Evolutionary conservation across 1,284 basidiomycete species (phyloP).

Genomic region (Exobasidium cylindrosporum): DNA sequence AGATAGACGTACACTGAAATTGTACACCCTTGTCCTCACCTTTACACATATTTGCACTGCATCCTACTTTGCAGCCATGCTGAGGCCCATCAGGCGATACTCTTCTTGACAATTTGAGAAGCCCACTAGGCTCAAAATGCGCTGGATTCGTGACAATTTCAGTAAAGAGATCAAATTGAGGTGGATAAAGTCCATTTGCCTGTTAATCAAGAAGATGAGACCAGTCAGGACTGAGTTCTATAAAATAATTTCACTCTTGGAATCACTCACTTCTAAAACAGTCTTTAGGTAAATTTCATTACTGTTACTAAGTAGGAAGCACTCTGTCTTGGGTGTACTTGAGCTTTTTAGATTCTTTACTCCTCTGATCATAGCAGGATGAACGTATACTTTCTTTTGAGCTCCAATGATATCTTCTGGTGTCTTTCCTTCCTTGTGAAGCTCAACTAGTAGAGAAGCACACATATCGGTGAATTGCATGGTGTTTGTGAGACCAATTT

Average conservation of each 20-base stretch:
- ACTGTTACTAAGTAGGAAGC: slow-evolving; percentile 89
- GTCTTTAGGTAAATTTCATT: slow-evolving; percentile 92
- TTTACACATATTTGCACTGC: slow-evolving; percentile 98
- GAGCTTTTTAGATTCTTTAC: slow-evolving; percentile 71
- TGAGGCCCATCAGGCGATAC: slow-evolving; percentile 64
- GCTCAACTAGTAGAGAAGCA: slow-evolving; percentile 36
- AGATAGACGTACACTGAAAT: background rate
- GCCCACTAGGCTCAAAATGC: slow-evolving; percentile 70
- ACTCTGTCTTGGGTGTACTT: slow-evolving; percentile 66
- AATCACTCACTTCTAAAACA: slow-evolving; percentile 59
- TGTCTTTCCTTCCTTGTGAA: slow-evolving; percentile 27
- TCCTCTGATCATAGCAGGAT: slow-evolving; percentile 92
- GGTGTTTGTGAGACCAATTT: slow-evolving; percentile 60
- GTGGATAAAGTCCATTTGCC: slow-evolving; percentile 62
- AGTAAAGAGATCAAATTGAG: slow-evolving; percentile 65
- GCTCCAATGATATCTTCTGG: background rate
- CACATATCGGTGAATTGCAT: slow-evolving; percentile 83
- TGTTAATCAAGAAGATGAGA: background rate
- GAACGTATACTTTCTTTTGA: slow-evolving; percentile 58
- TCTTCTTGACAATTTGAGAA: slow-evolving; percentile 73
- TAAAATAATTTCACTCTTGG: slow-evolving; percentile 1
- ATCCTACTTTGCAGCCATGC: slow-evolving; percentile 82
- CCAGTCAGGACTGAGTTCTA: background rate
- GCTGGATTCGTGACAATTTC: slow-evolving; percentile 93
- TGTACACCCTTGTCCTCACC: slow-evolving; percentile 58